Percentiles rank a stretch among this genome's conserved stretches.
Evolutionary conservation across 2,329 filamentous ascomycete genomes (phyloP).

Genomic region (Alternaria sp.): DNA sequence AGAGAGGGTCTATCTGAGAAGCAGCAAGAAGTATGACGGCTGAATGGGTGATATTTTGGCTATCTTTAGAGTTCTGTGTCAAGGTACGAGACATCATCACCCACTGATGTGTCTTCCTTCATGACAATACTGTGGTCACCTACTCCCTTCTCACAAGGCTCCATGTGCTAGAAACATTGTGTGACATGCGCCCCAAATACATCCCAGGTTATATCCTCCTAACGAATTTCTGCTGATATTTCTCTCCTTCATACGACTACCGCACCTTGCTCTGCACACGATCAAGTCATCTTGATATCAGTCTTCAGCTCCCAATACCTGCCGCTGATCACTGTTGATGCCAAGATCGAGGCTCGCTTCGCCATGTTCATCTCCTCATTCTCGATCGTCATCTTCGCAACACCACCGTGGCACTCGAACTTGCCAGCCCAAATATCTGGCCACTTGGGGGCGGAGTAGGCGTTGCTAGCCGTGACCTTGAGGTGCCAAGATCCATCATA

Average conservation of each 20-base stretch:
- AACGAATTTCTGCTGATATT: not conserved
- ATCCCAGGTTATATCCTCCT: not conserved
- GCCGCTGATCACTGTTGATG: conserved; percentile 6
- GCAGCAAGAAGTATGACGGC: not conserved
- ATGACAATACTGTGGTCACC: not conserved
- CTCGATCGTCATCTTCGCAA: conserved; percentile 27
- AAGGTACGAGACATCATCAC: not conserved
- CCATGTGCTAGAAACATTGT: not conserved
- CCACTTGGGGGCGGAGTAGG: conserved; percentile 23
- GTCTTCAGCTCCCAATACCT: conserved; percentile 23
- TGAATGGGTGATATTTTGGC: too few species aligned
- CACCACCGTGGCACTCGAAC: conserved; percentile 21
- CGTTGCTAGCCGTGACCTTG: conserved; percentile 19
- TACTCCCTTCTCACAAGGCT: not conserved
- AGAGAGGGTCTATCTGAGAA: not conserved
- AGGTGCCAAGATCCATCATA: conserved; percentile 32
- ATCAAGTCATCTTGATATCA: conserved; percentile 16
- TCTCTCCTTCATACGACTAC: not conserved
- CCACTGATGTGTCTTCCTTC: not conserved
- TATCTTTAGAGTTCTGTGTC: too few species aligned
- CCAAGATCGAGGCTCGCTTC: conserved; percentile 14
- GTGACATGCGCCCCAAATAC: not conserved
- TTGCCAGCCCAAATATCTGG: conserved; percentile 27
- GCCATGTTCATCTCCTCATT: conserved; percentile 10
- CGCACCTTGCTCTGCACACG: not conserved